A percentile compares a stretch with the other conserved stretches of the same genome.
These are phyloP conservation scores for Epicoccum sorghinum DNA, from an alignment of 2,329 filamentous ascomycete genomes.

Conservation along the genomic window DNA sequence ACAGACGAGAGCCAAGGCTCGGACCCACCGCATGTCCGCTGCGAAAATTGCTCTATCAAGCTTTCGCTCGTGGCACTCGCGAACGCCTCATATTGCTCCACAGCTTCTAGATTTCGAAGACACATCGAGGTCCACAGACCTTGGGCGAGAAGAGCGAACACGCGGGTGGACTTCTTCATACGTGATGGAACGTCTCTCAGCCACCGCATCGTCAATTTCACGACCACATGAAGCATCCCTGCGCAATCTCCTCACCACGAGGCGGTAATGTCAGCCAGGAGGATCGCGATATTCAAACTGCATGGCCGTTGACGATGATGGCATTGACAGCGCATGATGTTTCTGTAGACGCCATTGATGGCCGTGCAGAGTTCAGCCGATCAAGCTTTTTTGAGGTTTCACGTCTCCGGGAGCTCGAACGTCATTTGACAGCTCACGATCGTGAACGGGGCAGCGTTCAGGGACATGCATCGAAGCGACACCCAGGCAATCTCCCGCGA, in stretches of 20 bases:
- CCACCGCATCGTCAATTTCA: slow-evolving; percentile 11
- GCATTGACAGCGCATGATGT: slow-evolving; percentile 30
- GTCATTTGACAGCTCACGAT: slow-evolving; percentile 25
- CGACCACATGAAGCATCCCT: slow-evolving; percentile 8
- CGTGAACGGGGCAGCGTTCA: slow-evolving; percentile 17
- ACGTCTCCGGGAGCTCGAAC: slow-evolving; percentile 19
- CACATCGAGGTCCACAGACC: slow-evolving; percentile 9
- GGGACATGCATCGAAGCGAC: slow-evolving; percentile 30
- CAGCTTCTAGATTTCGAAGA: slow-evolving; percentile 14
- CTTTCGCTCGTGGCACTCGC: background rate
- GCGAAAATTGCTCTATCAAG: slow-evolving; percentile 3
- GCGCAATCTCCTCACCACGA: slow-evolving; percentile 9
- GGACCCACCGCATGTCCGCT: slow-evolving; percentile 7
- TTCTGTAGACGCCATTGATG: slow-evolving; percentile 32
- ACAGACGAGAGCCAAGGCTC: slow-evolving; percentile 5
- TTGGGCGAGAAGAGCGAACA: background rate
- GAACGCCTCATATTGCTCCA: slow-evolving; percentile 5
- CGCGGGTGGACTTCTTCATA: background rate
- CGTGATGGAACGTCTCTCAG: slow-evolving; percentile 5
- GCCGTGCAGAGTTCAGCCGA: slow-evolving; percentile 9
- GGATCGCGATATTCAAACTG: background rate
- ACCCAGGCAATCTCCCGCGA: slow-evolving; percentile 25
- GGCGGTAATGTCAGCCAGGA: background rate
- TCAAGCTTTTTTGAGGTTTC: slow-evolving; percentile 27
- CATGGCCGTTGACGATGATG: slow-evolving; percentile 2